Percentiles rank a stretch among this genome's conserved stretches.
These are phyloP conservation scores for Parafenestella ontariensis DNA, from an alignment of 2,329 filamentous ascomycete genomes.

Conservation along the genomic window DNA sequence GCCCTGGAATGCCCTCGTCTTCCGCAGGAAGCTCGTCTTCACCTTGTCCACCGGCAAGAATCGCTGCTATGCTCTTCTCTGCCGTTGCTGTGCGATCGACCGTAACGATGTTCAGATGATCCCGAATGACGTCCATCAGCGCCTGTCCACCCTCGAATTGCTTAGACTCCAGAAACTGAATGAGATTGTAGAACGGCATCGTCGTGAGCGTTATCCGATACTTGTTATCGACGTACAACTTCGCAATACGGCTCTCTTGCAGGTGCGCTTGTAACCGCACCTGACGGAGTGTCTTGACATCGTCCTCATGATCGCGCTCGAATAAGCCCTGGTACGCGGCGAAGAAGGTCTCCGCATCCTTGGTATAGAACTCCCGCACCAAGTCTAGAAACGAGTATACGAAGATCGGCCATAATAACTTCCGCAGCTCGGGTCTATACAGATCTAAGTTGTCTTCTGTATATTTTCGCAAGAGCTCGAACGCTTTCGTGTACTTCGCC, in stretches of 20 bases:
- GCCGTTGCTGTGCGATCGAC: constrained; percentile 63
- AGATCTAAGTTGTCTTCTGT: constrained; percentile 91
- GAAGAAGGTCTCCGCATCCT: constrained; percentile 78
- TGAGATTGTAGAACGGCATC: constrained; percentile 80
- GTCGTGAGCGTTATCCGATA: constrained; percentile 91
- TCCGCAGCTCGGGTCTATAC: constrained; percentile 88
- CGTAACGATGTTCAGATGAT: constrained; percentile 65
- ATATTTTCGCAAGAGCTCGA: constrained; percentile 76
- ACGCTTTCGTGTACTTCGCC: constrained; percentile 79
- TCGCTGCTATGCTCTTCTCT: constrained; percentile 66
- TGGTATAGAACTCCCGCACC: constrained; percentile 72
- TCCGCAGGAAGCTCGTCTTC: constrained; percentile 66
- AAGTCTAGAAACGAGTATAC: constrained; percentile 91
- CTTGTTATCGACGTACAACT: constrained; percentile 83
- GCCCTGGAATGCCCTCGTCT: constrained; percentile 73
- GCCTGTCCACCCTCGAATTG: constrained; percentile 79
- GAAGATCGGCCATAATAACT: constrained; percentile 91
- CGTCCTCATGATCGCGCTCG: constrained; percentile 78
- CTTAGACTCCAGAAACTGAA: constrained; percentile 90
- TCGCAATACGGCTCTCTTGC: constrained; percentile 76
- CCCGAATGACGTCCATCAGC: constrained; percentile 75
- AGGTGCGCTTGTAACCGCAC: constrained; percentile 81
- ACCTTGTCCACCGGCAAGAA: constrained; percentile 62
- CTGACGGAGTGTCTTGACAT: constrained; percentile 76
- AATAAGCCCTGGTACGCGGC: constrained; percentile 73